Base-by-base conservation (phyloP, 2,329 filamentous ascomycete genomes). In the Dothiorella sarmentorum region DNA sequence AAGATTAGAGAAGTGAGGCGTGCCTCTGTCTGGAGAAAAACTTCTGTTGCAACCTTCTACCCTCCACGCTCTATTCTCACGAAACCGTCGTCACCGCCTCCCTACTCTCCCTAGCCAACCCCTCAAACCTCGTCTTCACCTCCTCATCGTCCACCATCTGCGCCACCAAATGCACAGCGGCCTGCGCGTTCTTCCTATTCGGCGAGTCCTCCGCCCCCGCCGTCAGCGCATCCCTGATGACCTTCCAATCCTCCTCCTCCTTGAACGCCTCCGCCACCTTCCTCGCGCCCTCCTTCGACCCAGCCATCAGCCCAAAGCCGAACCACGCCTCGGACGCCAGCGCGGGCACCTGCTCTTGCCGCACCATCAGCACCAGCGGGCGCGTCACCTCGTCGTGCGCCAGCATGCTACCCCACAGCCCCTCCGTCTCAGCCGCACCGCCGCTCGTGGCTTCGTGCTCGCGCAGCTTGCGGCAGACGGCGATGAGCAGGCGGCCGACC, bases 401-500 rank as follows among this genome's bases (percentile, higher is more conserved):
- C 20, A 59, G 40, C 6, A 59, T 31, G n/a, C 15, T 18, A 5
- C 17, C 17, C 57, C 57, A 59, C 9, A 37, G 40, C 38, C 38
- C 47, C 7, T 37, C 22, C 29, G 22, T 55, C 40, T 37, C 38
- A 5, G 26, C 20, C 20, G 20, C 18, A n/a, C 26, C 31, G 24
- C 17, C 35, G 37, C 15, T 15, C 18, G 17, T n/a, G 3, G 20
- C 4, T 11, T 49, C 22, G 24, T 29, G 44, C 31, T 55, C 43
- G 57, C 47, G 38, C 18, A 59, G 47, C 35, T 37, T 35, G 22
- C 57, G 57, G 24, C 17, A 53, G 17, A 59, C 15, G 22, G 49
- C 37, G 38, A 59, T 51, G 29, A 59, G 38, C 38, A 59, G 40
- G 7, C 57, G 27, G 40, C 57, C 57, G 49, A 59, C 57, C 40